Evolutionary conservation across 1,284 basidiomycete genomes (phyloP).

Genomic region (Ustanciosporium gigantosporum): DNA sequence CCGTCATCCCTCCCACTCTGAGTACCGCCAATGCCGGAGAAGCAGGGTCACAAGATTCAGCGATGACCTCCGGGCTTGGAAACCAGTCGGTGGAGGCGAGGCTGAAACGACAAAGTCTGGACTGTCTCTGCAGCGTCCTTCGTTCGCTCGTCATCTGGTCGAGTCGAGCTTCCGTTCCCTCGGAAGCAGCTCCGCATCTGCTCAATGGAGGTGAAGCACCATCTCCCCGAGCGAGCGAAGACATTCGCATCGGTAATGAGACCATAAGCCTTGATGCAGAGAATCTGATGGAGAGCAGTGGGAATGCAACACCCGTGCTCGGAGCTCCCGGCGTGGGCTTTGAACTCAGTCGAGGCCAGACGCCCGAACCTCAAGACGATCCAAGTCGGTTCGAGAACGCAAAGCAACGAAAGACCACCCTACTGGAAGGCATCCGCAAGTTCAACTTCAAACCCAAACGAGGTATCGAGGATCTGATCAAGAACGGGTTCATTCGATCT

Average conservation of each 20-base stretch:
- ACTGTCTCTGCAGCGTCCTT: constrained; percentile 58
- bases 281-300: constrained; percentile 35
- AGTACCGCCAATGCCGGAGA: constrained; percentile 37
- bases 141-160: constrained; percentile 58
- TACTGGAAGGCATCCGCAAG: constrained; percentile 93
- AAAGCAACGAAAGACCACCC: constrained; percentile 92
- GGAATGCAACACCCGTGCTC: constrained; percentile 8
- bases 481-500: constrained; percentile 83
- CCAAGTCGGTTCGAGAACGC: constrained; percentile 92
- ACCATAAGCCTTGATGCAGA: constrained; percentile 31
- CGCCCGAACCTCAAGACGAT: constrained; percentile 69
- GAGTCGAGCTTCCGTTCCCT: constrained; percentile 16
- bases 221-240: constrained; percentile 41
- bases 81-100: constrained; percentile 52
- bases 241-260: constrained; percentile 45
- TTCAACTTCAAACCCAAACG: constrained; percentile 93
- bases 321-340: constrained; percentile 2
- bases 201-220: constrained; percentile 10
- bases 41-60: constrained; percentile 10
- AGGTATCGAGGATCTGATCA: constrained; percentile 86
- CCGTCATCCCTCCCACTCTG: constrained; percentile 40
- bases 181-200: constrained; percentile 11
- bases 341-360: constrained; percentile 20
- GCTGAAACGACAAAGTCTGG: constrained; percentile 57
- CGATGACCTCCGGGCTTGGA: constrained; percentile 2